These are phyloP conservation scores for Peterozyma xylosa DNA, from an alignment of 805 yeast genomes.

Conservation along the genomic window DNA sequence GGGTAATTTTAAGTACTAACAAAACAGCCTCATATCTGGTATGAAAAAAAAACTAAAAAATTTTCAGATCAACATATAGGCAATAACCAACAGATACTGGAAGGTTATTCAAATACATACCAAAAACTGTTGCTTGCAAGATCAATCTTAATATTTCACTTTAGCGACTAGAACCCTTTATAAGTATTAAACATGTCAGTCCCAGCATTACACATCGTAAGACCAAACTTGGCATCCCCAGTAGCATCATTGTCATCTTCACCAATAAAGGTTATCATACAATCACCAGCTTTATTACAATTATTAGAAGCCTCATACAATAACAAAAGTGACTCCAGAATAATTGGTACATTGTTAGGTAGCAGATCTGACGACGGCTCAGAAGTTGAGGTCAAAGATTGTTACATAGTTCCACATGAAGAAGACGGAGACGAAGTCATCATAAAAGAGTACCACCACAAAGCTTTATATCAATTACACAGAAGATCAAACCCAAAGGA, in stretches of 20 bases:
- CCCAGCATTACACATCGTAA: constrained; percentile 24
- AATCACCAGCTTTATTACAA: constrained; percentile 68
- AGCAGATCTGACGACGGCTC: constrained; percentile 77
- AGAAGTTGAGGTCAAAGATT: constrained; percentile 63
- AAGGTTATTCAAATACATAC: too few species aligned
- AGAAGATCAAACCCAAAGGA: constrained; percentile 76
- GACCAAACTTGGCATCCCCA: constrained; percentile 41
- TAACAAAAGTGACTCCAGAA: constrained; percentile 49
- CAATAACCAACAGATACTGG: too few species aligned
- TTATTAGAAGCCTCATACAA: constrained; percentile 65
- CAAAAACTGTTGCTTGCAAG: too few species aligned
- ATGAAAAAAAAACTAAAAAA: too few species aligned
- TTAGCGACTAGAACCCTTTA: background rate
- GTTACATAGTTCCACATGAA: constrained; percentile 74
- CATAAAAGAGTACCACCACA: constrained; percentile 71
- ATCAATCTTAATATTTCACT: too few species aligned
- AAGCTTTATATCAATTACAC: constrained; percentile 60
- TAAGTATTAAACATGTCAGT: background rate
- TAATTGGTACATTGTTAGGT: constrained; percentile 80
- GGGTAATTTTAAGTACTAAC: too few species aligned
- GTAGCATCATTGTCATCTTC: constrained; percentile 20
- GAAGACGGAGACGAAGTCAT: constrained; percentile 71
- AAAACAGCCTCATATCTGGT: too few species aligned
- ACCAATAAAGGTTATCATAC: constrained; percentile 49
- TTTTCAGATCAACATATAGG: too few species aligned